phyloP scores from a whole-genome alignment of 169 alveolate genomes.

The Plasmodium knowlesi region DNA sequence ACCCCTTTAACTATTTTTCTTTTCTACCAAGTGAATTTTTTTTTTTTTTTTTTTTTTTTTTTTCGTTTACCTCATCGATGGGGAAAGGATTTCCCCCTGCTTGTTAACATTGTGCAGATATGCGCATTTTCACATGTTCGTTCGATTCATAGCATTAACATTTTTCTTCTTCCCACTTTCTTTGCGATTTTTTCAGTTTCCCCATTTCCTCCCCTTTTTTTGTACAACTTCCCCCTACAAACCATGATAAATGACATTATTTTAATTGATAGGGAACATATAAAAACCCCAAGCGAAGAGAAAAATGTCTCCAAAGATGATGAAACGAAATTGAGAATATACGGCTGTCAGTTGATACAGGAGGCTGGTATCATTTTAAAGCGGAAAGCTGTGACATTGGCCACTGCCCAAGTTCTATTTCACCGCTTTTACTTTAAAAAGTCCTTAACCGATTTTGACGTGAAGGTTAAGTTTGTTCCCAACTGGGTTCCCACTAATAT shows the following conservation, averaged over 20 bases:
- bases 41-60: background rate
- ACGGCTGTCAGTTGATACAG: constrained; percentile 80
- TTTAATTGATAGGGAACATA: constrained; percentile 22
- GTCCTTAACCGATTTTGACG: constrained; percentile 87
- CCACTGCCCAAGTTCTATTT: constrained; percentile 89
- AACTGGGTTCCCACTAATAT: background rate
- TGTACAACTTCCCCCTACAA: background rate
- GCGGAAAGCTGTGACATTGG: constrained; percentile 90
- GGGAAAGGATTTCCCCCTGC: background rate
- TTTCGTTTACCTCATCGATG: background rate
- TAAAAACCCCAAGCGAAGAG: constrained; percentile 73
- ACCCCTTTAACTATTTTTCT: background rate
- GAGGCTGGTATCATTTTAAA: constrained; percentile 90
- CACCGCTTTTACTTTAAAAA: constrained; percentile 90
- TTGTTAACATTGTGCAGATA: background rate
- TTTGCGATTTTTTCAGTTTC: background rate
- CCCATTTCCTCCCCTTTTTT: constrained; percentile 1
- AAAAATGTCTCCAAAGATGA: constrained; percentile 47
- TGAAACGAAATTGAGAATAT: constrained; percentile 69
- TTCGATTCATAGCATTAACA: background rate
- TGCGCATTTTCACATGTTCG: background rate
- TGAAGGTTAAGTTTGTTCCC: constrained; percentile 76
- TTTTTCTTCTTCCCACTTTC: background rate
- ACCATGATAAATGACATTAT: constrained; percentile 72
- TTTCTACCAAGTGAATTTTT: background rate